phyloP scores from a whole-genome alignment of 1,284 basidiomycete species.

The Heliocybe sulcata region DNA sequence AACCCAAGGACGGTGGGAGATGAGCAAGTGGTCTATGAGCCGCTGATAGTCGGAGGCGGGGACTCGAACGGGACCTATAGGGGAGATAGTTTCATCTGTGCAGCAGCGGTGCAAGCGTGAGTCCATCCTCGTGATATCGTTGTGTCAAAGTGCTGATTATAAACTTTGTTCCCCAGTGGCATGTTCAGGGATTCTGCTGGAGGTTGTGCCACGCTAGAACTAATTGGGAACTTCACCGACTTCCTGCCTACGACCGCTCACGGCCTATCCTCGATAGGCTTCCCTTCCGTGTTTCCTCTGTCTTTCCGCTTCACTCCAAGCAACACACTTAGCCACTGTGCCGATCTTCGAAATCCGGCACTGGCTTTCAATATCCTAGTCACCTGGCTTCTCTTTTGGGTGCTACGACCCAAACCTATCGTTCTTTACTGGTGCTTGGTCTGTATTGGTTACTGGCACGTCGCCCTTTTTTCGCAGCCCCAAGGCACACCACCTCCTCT shows the following conservation, averaged over 20 bases:
- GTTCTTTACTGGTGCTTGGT: constrained; percentile 73
- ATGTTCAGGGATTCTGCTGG: constrained; percentile 58
- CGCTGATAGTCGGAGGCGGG: constrained; percentile 81
- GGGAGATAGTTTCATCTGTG: constrained; percentile 82
- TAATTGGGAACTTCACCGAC: constrained; percentile 66
- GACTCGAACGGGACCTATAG: constrained; percentile 66
- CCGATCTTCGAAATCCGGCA: constrained; percentile 62
- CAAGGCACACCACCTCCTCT: constrained; percentile 60
- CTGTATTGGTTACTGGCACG: constrained; percentile 86
- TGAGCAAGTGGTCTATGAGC: constrained; percentile 56
- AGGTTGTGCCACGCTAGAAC: constrained; percentile 69
- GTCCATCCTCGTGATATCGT: constrained; percentile 17
- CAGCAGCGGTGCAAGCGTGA: constrained; percentile 79
- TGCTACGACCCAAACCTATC: constrained; percentile 69
- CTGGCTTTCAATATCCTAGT: constrained; percentile 68
- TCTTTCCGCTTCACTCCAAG: constrained; percentile 39
- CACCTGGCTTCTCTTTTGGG: constrained; percentile 59
- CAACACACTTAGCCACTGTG: constrained; percentile 49
- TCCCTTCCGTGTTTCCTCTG: constrained; percentile 69
- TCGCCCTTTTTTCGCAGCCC: constrained; percentile 76
- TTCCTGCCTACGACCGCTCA: constrained; percentile 55
- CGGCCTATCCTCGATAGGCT: constrained; percentile 66
- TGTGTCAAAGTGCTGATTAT: background rate
- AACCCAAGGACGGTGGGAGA: constrained; percentile 77
- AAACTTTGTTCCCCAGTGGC: constrained; percentile 39